Conservation (phyloP, 371 early-diverging fungal genomes). For the Mucor irregularis region DNA sequence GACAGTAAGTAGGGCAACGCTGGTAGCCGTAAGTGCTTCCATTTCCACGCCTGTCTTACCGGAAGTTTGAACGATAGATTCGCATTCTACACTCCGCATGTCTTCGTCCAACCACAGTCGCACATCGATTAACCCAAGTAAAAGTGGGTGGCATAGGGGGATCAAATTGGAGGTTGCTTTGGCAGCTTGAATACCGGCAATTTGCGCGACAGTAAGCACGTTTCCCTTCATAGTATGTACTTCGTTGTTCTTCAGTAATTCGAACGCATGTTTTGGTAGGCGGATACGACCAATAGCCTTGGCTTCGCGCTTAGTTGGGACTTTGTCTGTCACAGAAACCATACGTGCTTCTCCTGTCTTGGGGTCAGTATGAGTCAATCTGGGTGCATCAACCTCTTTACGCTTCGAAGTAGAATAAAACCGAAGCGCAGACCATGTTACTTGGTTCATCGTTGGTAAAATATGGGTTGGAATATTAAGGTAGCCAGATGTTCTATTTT, state of each 20-base stretch:
- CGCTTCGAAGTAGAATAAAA: conserved; percentile 7
- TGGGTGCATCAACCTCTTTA: conserved; percentile 9
- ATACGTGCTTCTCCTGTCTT: conserved; percentile 75
- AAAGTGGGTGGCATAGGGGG: conserved; percentile 88
- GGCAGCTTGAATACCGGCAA: conserved; percentile 92
- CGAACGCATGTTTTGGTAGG: conserved; percentile 61
- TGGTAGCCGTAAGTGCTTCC: conserved; percentile 88
- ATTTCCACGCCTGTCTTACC: conserved; percentile 95
- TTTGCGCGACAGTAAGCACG: conserved; percentile 84
- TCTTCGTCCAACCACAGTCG: conserved; percentile 54
- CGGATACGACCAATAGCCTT: conserved; percentile 70
- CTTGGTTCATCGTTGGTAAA: background rate
- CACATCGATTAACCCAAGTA: conserved; percentile 72
- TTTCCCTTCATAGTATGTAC: conserved; percentile 71
- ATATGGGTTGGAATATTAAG: background rate
- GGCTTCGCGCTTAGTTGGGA: conserved; percentile 69
- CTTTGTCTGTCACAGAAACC: conserved; percentile 82
- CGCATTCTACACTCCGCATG: conserved; percentile 45
- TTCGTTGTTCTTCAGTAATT: conserved; percentile 57
- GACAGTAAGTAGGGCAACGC: conserved; percentile 74
- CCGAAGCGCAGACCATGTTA: no score
- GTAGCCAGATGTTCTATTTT: no score
- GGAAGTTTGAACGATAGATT: conserved; percentile 66
- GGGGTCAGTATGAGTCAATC: conserved; percentile 78
- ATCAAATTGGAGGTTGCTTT: conserved; percentile 82